A percentile compares a stretch with the other conserved stretches of the same genome.
Evolutionary conservation across 805 yeast genomes (phyloP).

Genomic region (Candida vartiovaarae): DNA sequence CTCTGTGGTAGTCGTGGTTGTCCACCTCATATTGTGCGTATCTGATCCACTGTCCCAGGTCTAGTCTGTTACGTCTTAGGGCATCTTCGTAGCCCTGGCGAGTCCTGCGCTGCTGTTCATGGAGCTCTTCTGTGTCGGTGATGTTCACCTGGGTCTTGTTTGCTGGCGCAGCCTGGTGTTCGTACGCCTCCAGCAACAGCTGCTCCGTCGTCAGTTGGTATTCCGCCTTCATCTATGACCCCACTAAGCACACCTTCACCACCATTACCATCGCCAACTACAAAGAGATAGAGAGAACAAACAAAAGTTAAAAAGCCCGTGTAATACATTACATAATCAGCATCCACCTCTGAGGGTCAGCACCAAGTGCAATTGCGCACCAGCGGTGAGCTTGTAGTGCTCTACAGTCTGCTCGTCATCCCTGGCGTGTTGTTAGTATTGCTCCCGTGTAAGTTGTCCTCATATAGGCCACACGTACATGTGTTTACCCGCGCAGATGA

Average conservation of each 20-base stretch:
- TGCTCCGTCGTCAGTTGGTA: constrained; percentile 58
- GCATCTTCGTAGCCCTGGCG: constrained; percentile 82
- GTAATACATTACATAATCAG: too few relatives aligned
- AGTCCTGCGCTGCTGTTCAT: constrained; percentile 67
- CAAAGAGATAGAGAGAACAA: too few relatives aligned
- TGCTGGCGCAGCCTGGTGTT: constrained; percentile 33
- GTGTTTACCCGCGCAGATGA: constrained; percentile 86
- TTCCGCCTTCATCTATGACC: background rate
- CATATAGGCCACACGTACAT: constrained; percentile 41
- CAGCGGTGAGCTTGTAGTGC: constrained; percentile 72
- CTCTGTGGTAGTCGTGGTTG: constrained; percentile 70
- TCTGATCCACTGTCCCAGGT: constrained; percentile 83
- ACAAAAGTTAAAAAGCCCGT: too few relatives aligned
- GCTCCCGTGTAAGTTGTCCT: background rate
- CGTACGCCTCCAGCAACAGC: constrained; percentile 55
- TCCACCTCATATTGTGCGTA: constrained; percentile 85
- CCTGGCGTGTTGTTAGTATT: constrained; percentile 24
- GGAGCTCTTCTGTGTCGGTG: constrained; percentile 73
- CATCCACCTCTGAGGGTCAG: constrained; percentile 87
- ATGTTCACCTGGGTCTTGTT: constrained; percentile 42
- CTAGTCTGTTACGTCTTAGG: constrained; percentile 75
- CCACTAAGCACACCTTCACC: too few relatives aligned
- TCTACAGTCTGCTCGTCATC: constrained; percentile 73
- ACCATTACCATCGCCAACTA: too few relatives aligned
- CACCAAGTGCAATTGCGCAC: constrained; percentile 84